phyloP scores from a whole-genome alignment of 208 protist genomes.

The Angomonas deanei region DNA sequence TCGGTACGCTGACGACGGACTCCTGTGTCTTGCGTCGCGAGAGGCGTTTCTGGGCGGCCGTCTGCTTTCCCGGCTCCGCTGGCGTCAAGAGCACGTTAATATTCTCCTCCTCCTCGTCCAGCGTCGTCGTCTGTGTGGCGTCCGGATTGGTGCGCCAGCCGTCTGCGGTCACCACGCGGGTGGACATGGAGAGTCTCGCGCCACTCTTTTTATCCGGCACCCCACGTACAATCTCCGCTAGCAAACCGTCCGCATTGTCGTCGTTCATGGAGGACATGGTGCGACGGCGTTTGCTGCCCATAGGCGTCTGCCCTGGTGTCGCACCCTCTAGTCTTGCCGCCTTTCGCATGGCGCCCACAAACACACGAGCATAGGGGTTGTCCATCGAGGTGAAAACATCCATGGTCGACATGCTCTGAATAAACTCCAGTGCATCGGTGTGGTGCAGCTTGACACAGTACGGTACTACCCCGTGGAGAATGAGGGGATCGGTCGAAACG shows the following conservation, averaged over 20 bases:
- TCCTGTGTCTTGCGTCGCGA: slow-evolving; percentile 8
- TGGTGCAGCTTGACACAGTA: slow-evolving; percentile 68
- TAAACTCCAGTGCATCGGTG: slow-evolving; percentile 53
- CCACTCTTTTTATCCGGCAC: slow-evolving; percentile 1
- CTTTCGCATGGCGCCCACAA: slow-evolving; percentile 57
- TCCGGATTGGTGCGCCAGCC: slow-evolving; percentile 58
- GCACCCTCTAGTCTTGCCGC: slow-evolving; percentile 64
- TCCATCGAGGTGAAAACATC: slow-evolving; percentile 43
- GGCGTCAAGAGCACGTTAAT: neutral
- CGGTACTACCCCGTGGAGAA: slow-evolving; percentile 56
- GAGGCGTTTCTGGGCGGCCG: neutral
- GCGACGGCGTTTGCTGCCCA: slow-evolving; percentile 24
- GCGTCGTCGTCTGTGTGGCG: slow-evolving; percentile 5
- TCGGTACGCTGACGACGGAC: slow-evolving; percentile 42
- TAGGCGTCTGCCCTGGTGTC: neutral
- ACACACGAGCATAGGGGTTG: slow-evolving; percentile 47
- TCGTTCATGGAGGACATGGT: slow-evolving; percentile 13
- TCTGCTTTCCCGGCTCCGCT: neutral
- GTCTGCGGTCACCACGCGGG: slow-evolving; percentile 48
- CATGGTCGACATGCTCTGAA: slow-evolving; percentile 22
- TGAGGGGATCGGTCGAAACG: slow-evolving; percentile 50
- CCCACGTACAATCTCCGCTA: slow-evolving; percentile 32
- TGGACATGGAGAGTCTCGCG: slow-evolving; percentile 26
- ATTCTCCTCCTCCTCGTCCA: slow-evolving; percentile 14
- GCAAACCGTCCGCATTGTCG: slow-evolving; percentile 27